These are phyloP conservation scores for Lentinula edodes DNA, from an alignment of 768 basidiomycete species.

Conservation along the genomic window DNA sequence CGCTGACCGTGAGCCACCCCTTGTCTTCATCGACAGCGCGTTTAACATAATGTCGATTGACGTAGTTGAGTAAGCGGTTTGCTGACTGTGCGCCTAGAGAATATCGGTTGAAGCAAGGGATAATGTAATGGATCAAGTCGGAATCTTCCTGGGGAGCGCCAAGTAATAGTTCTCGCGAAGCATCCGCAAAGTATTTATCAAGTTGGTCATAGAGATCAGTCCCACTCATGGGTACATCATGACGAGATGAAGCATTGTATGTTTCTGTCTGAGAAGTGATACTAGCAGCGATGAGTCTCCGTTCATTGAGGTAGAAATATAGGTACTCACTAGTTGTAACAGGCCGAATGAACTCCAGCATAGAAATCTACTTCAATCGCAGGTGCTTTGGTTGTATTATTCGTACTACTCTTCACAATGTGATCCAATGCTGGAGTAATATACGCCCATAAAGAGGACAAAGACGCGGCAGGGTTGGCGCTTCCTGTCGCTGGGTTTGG, in stretches of 20 bases:
- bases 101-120: conserved; percentile 68
- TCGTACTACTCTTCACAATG: conserved; percentile 66
- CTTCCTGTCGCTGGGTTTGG: conserved; percentile 56
- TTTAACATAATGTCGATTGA: conserved; percentile 63
- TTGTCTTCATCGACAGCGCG: conserved; percentile 70
- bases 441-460: conserved; percentile 71
- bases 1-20: conserved; percentile 68
- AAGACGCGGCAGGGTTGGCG: conserved; percentile 68
- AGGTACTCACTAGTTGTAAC: conserved; percentile 66
- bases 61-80: conserved; percentile 70
- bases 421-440: conserved; percentile 71
- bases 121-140: conserved; percentile 61
- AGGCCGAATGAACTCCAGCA: conserved; percentile 75
- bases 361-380: conserved; percentile 68
- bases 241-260: conserved; percentile 24
- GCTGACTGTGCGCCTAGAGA: conserved; percentile 61
- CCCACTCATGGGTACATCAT: conserved; percentile 36
- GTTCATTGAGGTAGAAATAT: conserved; percentile 6
- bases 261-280: conserved; percentile 56
- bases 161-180: conserved; percentile 54
- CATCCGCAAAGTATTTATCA: conserved; percentile 64
- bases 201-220: conserved; percentile 70
- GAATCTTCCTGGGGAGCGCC: conserved; percentile 63
- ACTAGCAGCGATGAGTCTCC: conserved; percentile 22
- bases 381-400: conserved; percentile 56